These are phyloP conservation scores for Neonectria magnoliae DNA, from an alignment of 2,329 filamentous ascomycete genomes.

Conservation along the genomic window DNA sequence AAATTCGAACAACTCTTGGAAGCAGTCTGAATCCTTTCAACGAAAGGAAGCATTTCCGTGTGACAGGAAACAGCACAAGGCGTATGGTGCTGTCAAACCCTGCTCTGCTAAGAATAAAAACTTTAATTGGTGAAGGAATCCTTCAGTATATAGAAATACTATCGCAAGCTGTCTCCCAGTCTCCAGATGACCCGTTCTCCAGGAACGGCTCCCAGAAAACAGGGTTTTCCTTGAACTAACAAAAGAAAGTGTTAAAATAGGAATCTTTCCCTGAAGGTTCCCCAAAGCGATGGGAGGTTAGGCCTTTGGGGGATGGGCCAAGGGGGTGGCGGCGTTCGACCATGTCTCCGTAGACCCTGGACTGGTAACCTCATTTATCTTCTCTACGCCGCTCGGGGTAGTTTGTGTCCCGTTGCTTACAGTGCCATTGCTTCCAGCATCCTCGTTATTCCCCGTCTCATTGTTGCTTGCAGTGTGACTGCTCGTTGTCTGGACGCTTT, in stretches of 20 bases:
- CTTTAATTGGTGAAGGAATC: background rate
- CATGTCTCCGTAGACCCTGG: background rate
- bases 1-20: too few relatives aligned
- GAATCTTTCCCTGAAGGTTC: background rate
- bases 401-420: background rate
- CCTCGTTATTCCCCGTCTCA: background rate
- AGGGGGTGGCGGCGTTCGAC: background rate
- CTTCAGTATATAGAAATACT: background rate
- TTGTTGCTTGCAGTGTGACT: background rate
- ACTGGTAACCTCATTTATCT: background rate
- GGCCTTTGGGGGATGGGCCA: background rate
- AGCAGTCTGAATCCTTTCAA: too few relatives aligned
- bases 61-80: too few relatives aligned
- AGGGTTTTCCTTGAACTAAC: background rate
- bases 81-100: background rate
- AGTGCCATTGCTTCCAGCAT: background rate
- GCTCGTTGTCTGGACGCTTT: background rate
- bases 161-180: background rate
- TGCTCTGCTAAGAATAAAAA: background rate
- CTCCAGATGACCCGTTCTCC: background rate
- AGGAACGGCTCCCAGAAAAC: background rate
- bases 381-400: background rate
- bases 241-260: background rate
- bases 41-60: too few relatives aligned
- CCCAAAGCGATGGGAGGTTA: background rate